Evolutionary conservation across 495 filamentous ascomycete genomes (phyloP).

Genomic region (Aspergillus panamensis): DNA sequence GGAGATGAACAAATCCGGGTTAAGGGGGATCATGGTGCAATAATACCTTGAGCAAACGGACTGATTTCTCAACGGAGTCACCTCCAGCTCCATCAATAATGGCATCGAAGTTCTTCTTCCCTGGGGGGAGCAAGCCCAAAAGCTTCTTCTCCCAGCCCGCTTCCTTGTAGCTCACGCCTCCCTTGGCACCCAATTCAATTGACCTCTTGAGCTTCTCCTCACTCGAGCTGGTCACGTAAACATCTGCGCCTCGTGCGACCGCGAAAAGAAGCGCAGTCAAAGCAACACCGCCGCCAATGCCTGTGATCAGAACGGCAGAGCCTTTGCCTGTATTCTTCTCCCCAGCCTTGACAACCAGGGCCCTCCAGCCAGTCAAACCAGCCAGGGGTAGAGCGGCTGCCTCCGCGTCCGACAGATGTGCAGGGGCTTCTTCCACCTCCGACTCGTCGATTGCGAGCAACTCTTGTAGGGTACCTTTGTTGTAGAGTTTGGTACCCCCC

Average conservation of each 20-base stretch:
- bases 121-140: constrained; percentile 48
- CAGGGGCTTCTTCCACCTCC: constrained; percentile 72
- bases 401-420: constrained; percentile 65
- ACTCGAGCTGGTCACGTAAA: constrained; percentile 66
- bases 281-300: constrained; percentile 79
- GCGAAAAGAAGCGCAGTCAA: constrained; percentile 67
- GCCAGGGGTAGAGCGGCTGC: constrained; percentile 78
- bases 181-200: constrained; percentile 60
- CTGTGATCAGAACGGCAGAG: constrained; percentile 67
- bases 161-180: constrained; percentile 65
- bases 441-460: constrained; percentile 61
- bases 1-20: neutral
- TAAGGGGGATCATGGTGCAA: constrained; percentile 4
- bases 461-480: constrained; percentile 68
- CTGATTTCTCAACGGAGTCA: constrained; percentile 58
- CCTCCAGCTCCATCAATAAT: constrained; percentile 78
- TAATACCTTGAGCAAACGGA: constrained; percentile 55
- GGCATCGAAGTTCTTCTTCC: constrained; percentile 60
- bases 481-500: constrained; percentile 61
- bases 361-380: constrained; percentile 84
- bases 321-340: constrained; percentile 53
- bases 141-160: constrained; percentile 68
- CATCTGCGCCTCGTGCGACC: constrained; percentile 58
- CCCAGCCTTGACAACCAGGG: constrained; percentile 67
- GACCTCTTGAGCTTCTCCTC: constrained; percentile 64